Conservation (phyloP, 169 alveolate species). For the Plasmodium knowlesi region DNA sequence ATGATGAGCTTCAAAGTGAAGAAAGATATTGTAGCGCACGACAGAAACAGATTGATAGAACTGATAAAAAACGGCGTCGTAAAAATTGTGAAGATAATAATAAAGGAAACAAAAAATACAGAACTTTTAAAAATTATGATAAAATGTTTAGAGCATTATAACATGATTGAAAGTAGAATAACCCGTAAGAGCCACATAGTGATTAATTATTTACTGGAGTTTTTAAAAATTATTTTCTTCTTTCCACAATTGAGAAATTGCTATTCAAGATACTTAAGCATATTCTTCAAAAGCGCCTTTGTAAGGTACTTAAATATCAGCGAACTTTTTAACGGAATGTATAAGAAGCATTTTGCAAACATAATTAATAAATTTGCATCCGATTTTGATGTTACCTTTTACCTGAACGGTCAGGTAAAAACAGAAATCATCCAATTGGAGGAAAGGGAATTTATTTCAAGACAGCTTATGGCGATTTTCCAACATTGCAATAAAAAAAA, state of each 20-base stretch:
- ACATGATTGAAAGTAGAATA: conserved; percentile 18
- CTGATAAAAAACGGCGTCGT: conserved; percentile 3
- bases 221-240: conserved; percentile 18
- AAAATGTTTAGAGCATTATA: conserved; percentile 63
- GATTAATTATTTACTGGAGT: conserved; percentile 36
- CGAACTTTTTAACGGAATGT: conserved; percentile 8
- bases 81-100: conserved; percentile 24
- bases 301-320: conserved; percentile 27
- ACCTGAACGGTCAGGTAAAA: conserved; percentile 17
- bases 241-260: background rate
- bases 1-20: background rate
- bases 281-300: conserved; percentile 52
- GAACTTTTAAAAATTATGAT: conserved; percentile 3
- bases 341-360: background rate
- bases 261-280: conserved; percentile 32
- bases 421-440: background rate
- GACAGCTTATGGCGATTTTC: background rate
- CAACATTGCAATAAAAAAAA: background rate
- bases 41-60: background rate
- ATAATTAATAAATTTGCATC: conserved; percentile 8
- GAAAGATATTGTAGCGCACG: background rate
- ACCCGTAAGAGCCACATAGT: conserved; percentile 7
- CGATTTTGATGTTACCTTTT: conserved; percentile 8
- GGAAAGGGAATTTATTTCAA: background rate
- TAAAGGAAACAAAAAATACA: conserved; percentile 34